Percentiles rank a stretch among this genome's conserved stretches.
phyloP scores from a whole-genome alignment of 768 basidiomycete genomes.

The Terana coerulea region DNA sequence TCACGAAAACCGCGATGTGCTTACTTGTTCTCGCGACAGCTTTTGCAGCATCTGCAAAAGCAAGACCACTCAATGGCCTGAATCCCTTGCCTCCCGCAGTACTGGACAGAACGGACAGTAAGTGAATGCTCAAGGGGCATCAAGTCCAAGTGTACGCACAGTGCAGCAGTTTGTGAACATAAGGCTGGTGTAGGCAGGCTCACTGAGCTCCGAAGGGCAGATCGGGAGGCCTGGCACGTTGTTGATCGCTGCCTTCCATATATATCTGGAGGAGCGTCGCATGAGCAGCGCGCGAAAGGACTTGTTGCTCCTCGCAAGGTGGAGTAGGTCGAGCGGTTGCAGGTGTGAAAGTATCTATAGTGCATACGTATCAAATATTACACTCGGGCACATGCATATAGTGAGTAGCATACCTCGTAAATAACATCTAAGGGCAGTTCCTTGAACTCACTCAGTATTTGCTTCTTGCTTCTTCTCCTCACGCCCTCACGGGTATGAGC shows the following conservation, averaged over 20 bases:
- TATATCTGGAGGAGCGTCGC: neutral
- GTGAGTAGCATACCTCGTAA: constrained; percentile 1
- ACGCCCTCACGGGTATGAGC: no score
- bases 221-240: constrained; percentile 6
- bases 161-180: no score
- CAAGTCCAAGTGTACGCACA: no score
- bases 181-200: constrained; percentile 6
- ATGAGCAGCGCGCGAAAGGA: constrained; percentile 25
- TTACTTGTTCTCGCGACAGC: constrained; percentile 1
- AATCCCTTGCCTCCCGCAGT: neutral
- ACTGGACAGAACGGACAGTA: no score
- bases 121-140: no score
- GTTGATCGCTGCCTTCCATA: constrained; percentile 5
- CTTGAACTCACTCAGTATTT: neutral
- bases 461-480: neutral
- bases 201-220: constrained; percentile 8
- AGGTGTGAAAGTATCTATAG: constrained; percentile 15
- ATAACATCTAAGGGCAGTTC: constrained; percentile 7
- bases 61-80: neutral
- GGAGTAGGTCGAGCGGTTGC: constrained; percentile 28
- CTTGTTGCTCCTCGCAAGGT: constrained; percentile 27
- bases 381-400: neutral
- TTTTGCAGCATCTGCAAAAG: neutral
- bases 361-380: neutral
- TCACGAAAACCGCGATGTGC: neutral